These are phyloP conservation scores for Lupinus albus DNA, from an alignment of 306 rosid genomes.

Conservation along the genomic window DNA sequence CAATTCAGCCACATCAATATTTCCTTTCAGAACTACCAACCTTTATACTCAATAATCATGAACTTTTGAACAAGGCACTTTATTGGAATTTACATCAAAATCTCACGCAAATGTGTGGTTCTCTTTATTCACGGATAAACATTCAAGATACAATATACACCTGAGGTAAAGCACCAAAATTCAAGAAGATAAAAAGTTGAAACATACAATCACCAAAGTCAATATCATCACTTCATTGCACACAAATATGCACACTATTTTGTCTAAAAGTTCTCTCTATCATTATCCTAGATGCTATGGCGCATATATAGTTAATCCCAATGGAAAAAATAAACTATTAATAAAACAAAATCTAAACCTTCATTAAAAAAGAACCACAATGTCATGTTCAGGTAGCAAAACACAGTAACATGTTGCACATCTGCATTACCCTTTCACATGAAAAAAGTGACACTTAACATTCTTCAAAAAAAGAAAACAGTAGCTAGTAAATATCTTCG, in stretches of 20 bases:
- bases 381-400: neutral
- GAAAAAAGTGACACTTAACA: too few species aligned
- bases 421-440: too few species aligned
- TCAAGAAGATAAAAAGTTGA: neutral
- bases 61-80: neutral
- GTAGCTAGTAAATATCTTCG: neutral
- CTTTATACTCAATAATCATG: neutral
- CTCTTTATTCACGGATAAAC: neutral
- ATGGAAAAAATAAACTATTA: neutral
- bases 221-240: neutral
- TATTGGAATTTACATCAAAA: neutral
- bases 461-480: neutral
- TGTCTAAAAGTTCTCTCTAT: neutral
- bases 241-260: too few species aligned
- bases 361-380: neutral
- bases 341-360: neutral
- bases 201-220: neutral
- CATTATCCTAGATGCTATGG: neutral
- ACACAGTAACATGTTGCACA: neutral
- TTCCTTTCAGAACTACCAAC: neutral
- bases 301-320: neutral
- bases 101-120: neutral
- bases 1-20: conserved; percentile 6
- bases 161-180: neutral
- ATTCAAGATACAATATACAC: neutral